These are phyloP conservation scores for Thecaphora frezii DNA, from an alignment of 1,284 basidiomycete genomes.

Conservation along the genomic window DNA sequence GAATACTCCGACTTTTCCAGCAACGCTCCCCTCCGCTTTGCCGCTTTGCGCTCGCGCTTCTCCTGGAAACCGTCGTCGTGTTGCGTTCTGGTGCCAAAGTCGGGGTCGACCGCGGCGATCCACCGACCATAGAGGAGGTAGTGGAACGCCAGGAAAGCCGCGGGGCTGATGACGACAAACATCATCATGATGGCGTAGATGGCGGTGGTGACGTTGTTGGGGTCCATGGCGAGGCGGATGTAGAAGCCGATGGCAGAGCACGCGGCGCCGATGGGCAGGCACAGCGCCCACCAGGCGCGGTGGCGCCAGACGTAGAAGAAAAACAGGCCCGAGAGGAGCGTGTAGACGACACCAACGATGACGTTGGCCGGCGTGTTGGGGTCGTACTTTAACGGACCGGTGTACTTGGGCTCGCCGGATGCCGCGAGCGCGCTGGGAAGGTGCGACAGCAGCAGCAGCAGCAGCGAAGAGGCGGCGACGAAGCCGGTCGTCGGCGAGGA, in stretches of 20 bases:
- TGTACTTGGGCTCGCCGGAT: background rate
- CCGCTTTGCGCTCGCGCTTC: conserved; percentile 2
- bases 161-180: conserved; percentile 43
- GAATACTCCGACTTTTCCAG: conserved; percentile 23
- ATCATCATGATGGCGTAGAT: conserved; percentile 35
- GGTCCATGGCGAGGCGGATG: conserved; percentile 20
- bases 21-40: no score
- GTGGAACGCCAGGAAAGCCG: conserved; percentile 45
- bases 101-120: conserved; percentile 22
- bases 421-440: background rate
- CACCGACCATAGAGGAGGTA: conserved; percentile 44
- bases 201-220: conserved; percentile 9
- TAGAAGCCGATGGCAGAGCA: conserved; percentile 28
- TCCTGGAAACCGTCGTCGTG: background rate
- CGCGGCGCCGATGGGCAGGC: conserved; percentile 37
- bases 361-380: conserved; percentile 32
- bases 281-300: conserved; percentile 37
- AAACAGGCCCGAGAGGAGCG: conserved; percentile 8
- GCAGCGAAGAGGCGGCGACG: background rate
- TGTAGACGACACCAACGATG: conserved; percentile 22
- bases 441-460: no score
- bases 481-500: no score
- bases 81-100: conserved; percentile 7
- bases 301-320: conserved; percentile 19
- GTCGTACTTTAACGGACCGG: conserved; percentile 27